A percentile compares a stretch with the other conserved stretches of the same genome.
Evolutionary conservation across 1,139 yeast genomes (phyloP).

Genomic region (Magnusiomyces tetraspermus): DNA sequence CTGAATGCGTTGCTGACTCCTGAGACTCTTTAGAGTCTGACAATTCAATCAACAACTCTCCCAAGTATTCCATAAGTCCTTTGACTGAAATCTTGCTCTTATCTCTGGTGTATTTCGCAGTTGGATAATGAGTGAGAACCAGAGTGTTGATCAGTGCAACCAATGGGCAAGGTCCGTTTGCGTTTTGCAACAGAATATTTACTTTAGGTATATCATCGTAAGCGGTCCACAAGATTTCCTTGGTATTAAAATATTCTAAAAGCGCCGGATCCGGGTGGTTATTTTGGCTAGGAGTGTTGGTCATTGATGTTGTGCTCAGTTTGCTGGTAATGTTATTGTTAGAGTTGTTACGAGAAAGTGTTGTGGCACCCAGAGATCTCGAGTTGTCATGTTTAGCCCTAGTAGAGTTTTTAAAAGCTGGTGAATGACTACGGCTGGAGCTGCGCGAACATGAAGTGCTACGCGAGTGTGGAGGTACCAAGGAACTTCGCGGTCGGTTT

Average conservation of each 20-base stretch:
- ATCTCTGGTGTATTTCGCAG: constrained; percentile 19
- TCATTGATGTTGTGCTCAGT: neutral
- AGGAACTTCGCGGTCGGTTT: no score
- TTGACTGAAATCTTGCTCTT: constrained; percentile 22
- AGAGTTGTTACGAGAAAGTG: no score
- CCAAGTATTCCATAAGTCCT: constrained; percentile 29
- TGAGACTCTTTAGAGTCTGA: constrained; percentile 3
- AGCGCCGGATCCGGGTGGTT: neutral
- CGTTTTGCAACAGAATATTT: constrained; percentile 63
- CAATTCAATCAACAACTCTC: constrained; percentile 34
- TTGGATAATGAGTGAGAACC: constrained; percentile 26
- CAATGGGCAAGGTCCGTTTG: constrained; percentile 83
- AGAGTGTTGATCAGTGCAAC: constrained; percentile 72
- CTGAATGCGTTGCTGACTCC: neutral
- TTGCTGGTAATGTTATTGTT: neutral
- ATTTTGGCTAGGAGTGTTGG: neutral
- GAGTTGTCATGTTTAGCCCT: no score
- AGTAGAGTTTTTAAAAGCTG: no score
- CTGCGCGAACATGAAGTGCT: neutral
- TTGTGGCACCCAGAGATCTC: no score
- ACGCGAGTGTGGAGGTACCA: neutral
- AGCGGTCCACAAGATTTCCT: constrained; percentile 7
- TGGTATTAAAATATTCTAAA: constrained; percentile 9
- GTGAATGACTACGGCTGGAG: no score
- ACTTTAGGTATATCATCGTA: neutral